Evolutionary conservation across 2,329 filamentous ascomycete genomes (phyloP).

Genomic region (Botrytis elliptica): DNA sequence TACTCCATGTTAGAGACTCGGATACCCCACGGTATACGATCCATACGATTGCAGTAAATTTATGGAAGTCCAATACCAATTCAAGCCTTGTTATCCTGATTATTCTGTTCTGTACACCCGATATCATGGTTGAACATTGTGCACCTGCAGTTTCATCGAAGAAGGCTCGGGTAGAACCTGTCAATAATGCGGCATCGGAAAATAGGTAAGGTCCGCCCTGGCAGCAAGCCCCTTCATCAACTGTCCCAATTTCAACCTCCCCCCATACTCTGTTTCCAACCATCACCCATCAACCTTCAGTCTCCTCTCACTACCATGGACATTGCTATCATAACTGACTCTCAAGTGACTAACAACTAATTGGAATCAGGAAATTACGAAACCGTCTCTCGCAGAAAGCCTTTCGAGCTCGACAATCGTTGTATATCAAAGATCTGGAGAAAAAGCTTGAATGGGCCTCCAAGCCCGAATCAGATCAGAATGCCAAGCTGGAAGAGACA

Average conservation of each 20-base stretch:
- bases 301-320: neutral
- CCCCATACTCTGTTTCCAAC: neutral
- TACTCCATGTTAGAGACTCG: too few species aligned
- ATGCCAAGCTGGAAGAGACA: conserved; percentile 17
- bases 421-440: conserved; percentile 18
- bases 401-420: conserved; percentile 18
- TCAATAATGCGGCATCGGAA: conserved; percentile 15
- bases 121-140: conserved; percentile 19
- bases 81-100: neutral
- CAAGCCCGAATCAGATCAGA: conserved; percentile 19
- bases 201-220: conserved; percentile 16
- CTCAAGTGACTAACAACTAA: neutral
- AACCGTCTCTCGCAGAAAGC: conserved; percentile 21
- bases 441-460: conserved; percentile 20
- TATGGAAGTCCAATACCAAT: neutral
- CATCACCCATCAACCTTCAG: neutral
- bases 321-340: neutral
- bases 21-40: neutral
- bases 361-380: conserved; percentile 9
- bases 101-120: neutral
- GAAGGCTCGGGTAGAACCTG: conserved; percentile 1
- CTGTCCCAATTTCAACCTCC: neutral
- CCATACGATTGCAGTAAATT: neutral
- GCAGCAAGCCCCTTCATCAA: neutral
- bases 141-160: neutral